phyloP scores from a whole-genome alignment of 1,284 basidiomycete genomes.

The Ceratobasidium papillatum region DNA sequence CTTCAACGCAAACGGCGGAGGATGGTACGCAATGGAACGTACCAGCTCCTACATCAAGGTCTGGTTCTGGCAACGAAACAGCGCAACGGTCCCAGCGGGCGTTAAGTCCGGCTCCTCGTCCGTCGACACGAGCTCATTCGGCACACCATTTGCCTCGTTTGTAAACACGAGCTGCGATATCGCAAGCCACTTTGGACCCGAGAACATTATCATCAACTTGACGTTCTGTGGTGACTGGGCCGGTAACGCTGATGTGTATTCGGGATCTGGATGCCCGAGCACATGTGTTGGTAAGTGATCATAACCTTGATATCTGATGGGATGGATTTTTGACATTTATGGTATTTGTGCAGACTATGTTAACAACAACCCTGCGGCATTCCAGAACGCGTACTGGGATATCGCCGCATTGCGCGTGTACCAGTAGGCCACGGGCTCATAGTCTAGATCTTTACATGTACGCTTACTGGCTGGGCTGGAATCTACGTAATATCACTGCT shows the following conservation, averaged over 20 bases:
- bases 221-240: slow-evolving; percentile 58
- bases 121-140: slow-evolving; percentile 62
- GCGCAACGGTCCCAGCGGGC: slow-evolving; percentile 57
- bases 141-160: slow-evolving; percentile 57
- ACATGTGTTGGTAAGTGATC: slow-evolving; percentile 44
- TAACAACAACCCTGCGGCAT: slow-evolving; percentile 59
- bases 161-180: slow-evolving; percentile 58
- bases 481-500: not conserved
- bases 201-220: slow-evolving; percentile 60
- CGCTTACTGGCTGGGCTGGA: not conserved
- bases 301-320: not conserved
- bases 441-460: not conserved
- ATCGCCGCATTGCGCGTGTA: slow-evolving; percentile 62
- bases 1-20: slow-evolving; percentile 70
- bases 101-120: slow-evolving; percentile 54
- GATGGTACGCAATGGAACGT: slow-evolving; percentile 67
- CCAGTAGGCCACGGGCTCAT: not conserved
- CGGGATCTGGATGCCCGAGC: slow-evolving; percentile 48
- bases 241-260: slow-evolving; percentile 49
- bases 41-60: slow-evolving; percentile 61
- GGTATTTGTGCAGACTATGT: slow-evolving; percentile 49
- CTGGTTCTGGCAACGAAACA: slow-evolving; percentile 67
- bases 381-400: slow-evolving; percentile 63
- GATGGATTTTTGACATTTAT: not conserved
- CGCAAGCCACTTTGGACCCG: slow-evolving; percentile 53